Evolutionary conservation across 2,329 filamentous ascomycete genomes (phyloP).

Genomic region (Nemania abortiva): DNA sequence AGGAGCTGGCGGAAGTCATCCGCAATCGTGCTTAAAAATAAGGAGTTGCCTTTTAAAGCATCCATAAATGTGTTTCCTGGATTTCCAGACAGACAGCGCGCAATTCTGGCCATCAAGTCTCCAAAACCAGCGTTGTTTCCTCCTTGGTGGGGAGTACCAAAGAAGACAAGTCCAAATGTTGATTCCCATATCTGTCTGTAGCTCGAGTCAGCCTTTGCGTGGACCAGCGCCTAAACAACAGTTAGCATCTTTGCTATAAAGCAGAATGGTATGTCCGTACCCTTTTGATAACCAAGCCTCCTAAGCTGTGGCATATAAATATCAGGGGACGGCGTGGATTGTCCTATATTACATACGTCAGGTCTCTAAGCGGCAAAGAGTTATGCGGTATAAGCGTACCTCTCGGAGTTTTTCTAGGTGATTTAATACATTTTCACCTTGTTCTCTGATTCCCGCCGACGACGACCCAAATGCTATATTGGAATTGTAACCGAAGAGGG

Average conservation of each 20-base stretch:
- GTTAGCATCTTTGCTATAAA: background rate
- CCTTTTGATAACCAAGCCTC: slow-evolving; percentile 17
- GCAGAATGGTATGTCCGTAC: background rate
- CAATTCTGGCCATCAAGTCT: background rate
- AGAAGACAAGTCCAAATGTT: slow-evolving; percentile 26
- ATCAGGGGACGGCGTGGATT: slow-evolving; percentile 9
- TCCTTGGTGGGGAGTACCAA: slow-evolving; percentile 17
- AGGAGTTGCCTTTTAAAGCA: slow-evolving; percentile 7
- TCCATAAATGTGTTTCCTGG: slow-evolving; percentile 15
- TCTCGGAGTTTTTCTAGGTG: slow-evolving; percentile 4
- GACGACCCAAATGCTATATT: slow-evolving; percentile 8
- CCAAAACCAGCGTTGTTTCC: slow-evolving; percentile 8
- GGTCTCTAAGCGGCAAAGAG: background rate
- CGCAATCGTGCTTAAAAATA: slow-evolving; percentile 2
- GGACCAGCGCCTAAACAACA: slow-evolving; percentile 8
- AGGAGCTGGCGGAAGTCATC: slow-evolving; percentile 25
- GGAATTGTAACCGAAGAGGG: slow-evolving; percentile 21
- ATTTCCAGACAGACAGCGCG: background rate
- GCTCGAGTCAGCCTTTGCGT: slow-evolving; percentile 11
- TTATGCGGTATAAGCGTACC: background rate
- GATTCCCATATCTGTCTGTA: slow-evolving; percentile 20
- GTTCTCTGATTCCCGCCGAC: slow-evolving; percentile 14
- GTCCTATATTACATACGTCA: slow-evolving; percentile 7
- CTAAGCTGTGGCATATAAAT: slow-evolving; percentile 24
- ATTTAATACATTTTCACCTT: slow-evolving; percentile 16